Evolutionary conservation across 1,139 yeast species (phyloP).

Genomic region (Candida buenavistaensis): DNA sequence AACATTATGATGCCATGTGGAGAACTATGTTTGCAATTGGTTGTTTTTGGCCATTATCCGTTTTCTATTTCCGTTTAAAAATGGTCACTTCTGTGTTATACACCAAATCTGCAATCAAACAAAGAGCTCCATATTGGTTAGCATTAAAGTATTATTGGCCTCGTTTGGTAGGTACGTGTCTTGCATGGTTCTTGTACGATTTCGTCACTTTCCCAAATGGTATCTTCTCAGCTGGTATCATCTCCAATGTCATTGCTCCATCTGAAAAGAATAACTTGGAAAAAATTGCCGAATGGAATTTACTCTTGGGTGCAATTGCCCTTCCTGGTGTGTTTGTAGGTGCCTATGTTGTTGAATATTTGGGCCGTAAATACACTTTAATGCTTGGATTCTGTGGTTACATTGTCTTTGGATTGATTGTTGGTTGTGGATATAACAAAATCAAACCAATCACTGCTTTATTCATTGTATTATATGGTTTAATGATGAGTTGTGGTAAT

Average conservation of each 20-base stretch:
- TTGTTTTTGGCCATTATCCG: slow-evolving; percentile 69
- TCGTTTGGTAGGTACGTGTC: slow-evolving; percentile 44
- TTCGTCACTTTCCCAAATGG: slow-evolving; percentile 55
- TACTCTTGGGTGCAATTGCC: slow-evolving; percentile 43
- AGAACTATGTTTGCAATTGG: slow-evolving; percentile 77
- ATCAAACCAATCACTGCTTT: slow-evolving; percentile 40
- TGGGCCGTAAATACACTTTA: slow-evolving; percentile 49
- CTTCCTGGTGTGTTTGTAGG: slow-evolving; percentile 51
- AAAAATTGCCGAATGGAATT: slow-evolving; percentile 50
- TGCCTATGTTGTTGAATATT: slow-evolving; percentile 38
- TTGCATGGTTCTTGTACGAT: slow-evolving; percentile 53
- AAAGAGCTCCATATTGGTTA: slow-evolving; percentile 46
- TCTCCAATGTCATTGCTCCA: slow-evolving; percentile 34
- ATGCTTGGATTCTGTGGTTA: slow-evolving; percentile 48
- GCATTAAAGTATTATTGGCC: slow-evolving; percentile 49
- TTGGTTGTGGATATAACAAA: slow-evolving; percentile 46
- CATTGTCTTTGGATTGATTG: slow-evolving; percentile 48
- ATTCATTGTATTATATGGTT: slow-evolving; percentile 48
- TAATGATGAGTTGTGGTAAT: slow-evolving; percentile 54
- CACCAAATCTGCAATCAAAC: slow-evolving; percentile 45
- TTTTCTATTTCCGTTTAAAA: slow-evolving; percentile 68
- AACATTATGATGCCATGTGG: slow-evolving; percentile 60
- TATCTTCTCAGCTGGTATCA: slow-evolving; percentile 48
- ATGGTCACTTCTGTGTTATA: slow-evolving; percentile 65
- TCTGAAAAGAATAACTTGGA: slow-evolving; percentile 29